Base-by-base conservation (phyloP, 2,329 filamentous ascomycete genomes). In the Dothistroma septosporum region DNA sequence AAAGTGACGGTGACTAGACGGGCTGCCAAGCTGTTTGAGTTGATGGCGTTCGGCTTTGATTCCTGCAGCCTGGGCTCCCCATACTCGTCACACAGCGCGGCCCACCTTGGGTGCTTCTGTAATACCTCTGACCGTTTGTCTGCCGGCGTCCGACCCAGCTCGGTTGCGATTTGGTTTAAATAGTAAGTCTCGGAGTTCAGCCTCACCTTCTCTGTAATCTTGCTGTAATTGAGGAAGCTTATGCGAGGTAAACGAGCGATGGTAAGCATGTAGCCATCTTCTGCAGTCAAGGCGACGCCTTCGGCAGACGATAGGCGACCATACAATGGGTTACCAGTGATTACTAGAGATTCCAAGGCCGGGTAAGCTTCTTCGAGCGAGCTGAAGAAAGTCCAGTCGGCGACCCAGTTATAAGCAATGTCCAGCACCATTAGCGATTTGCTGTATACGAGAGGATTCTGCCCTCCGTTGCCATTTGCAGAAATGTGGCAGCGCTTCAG, bases 121-220 rank as follows among this genome's bases (percentile, higher is more conserved):
- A 89, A 73, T 0, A 96, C 82, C 1, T 77, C 76, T 0, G 75
- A 67, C 0, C 75, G 66, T 31, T 79, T 76, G 65, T 87, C 82
- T 2, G 74, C 75, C 0, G 85, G 78, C 0, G 85, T 82, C 3
- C 81, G 77, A 0, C 86, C 82, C 44, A 97, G 79, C 72, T 94
- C 90, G 64, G 86, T 87, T 11, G 84, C 89, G 60, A 97, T 94
- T 57, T 89, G 84, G 0, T 88, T 90, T 11, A 97, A 84, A 74
- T 99, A 99, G 74, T 96, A 99, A 70, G 93, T 87, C 69, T 97
- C 94, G 4, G 92, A 92, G 70, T 97, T 94, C 57, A 85, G 82
- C 19, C 93, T 86, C 73, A 97, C 92, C 47, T 87, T 85, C 0
- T 80, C 68, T 0, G 86, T 87, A 67, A 97, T 87, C 16, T 74